These are phyloP conservation scores for Pistacia integerrima DNA, from an alignment of 345 rosid species.

Conservation along the genomic window DNA sequence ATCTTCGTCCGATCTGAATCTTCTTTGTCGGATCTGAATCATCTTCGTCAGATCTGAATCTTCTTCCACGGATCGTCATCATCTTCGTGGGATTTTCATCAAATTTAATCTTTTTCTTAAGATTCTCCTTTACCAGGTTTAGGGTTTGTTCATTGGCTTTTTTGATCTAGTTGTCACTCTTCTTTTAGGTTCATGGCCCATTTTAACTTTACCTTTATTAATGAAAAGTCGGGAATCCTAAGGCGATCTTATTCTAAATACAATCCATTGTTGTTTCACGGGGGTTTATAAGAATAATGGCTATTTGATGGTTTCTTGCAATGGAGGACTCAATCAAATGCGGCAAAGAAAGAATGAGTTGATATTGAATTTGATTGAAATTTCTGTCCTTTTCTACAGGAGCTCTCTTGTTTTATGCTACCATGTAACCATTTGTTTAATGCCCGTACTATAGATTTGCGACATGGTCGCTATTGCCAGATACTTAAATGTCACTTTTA, in stretches of 20 bases:
- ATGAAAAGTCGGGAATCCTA: slow-evolving; percentile 15
- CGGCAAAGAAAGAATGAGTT: slow-evolving; percentile 92
- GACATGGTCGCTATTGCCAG: slow-evolving; percentile 96
- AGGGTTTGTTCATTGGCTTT: background rate
- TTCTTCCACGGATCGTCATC: too few species aligned
- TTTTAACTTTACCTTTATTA: slow-evolving; percentile 7
- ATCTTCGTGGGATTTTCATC: background rate
- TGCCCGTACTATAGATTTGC: slow-evolving; percentile 67
- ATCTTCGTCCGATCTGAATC: too few species aligned
- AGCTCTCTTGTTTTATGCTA: background rate
- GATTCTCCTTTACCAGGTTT: slow-evolving; percentile 2
- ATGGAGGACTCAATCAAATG: slow-evolving; percentile 99
- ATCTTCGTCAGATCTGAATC: too few species aligned
- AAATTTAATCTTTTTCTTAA: slow-evolving; percentile 1
- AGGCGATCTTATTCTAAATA: slow-evolving; percentile 10
- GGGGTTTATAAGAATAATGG: slow-evolving; percentile 89
- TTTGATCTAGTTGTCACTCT: slow-evolving; percentile 5
- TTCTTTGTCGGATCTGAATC: too few species aligned
- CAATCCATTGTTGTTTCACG: slow-evolving; percentile 30
- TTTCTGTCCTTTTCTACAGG: background rate
- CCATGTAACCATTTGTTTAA: background rate
- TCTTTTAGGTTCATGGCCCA: slow-evolving; percentile 14
- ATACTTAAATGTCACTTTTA: slow-evolving; percentile 82
- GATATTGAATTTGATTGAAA: slow-evolving; percentile 4
- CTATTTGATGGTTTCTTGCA: slow-evolving; percentile 91